phyloP scores from a whole-genome alignment of 2,329 filamentous ascomycete species.

The Fusarium transvaalense region DNA sequence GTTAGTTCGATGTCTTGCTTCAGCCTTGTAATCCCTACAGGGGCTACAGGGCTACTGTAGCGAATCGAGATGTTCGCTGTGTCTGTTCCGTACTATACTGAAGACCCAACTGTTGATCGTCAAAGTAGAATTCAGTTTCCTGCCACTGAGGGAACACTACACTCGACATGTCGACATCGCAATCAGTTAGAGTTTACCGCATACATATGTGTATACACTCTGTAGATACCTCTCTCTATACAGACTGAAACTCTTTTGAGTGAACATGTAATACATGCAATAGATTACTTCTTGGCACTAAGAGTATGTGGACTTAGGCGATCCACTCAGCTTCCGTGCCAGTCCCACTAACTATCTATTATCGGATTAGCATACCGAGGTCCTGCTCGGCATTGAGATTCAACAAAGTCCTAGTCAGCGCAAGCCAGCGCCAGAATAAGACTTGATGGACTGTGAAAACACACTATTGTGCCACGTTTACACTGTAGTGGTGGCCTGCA shows the following conservation, averaged over 20 bases:
- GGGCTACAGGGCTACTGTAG: neutral
- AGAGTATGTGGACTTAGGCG: neutral
- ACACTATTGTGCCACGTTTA: constrained; percentile 12
- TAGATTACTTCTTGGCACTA: constrained; percentile 12
- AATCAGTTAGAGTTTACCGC: constrained; percentile 1
- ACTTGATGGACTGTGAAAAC: neutral
- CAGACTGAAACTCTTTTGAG: neutral
- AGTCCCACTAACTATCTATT: constrained; percentile 2
- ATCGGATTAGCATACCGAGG: constrained; percentile 15
- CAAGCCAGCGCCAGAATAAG: neutral
- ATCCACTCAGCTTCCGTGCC: neutral
- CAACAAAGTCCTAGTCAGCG: neutral
- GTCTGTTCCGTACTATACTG: neutral
- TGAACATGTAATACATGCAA: neutral
- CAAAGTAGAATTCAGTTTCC: constrained; percentile 1
- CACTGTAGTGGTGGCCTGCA: constrained; percentile 2
- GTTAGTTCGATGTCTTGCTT: constrained; percentile 12
- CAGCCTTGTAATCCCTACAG: constrained; percentile 25
- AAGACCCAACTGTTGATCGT: constrained; percentile 8
- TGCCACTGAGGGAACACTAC: neutral
- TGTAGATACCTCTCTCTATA: neutral
- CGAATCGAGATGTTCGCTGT: neutral
- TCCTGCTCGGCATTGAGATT: constrained; percentile 15
- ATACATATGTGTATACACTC: neutral
- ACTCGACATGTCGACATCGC: neutral